A percentile compares a stretch with the other conserved stretches of the same genome.
Evolutionary conservation across 177 flowering plant genomes (phyloP).

Genomic region (Vitis hybrid): DNA sequence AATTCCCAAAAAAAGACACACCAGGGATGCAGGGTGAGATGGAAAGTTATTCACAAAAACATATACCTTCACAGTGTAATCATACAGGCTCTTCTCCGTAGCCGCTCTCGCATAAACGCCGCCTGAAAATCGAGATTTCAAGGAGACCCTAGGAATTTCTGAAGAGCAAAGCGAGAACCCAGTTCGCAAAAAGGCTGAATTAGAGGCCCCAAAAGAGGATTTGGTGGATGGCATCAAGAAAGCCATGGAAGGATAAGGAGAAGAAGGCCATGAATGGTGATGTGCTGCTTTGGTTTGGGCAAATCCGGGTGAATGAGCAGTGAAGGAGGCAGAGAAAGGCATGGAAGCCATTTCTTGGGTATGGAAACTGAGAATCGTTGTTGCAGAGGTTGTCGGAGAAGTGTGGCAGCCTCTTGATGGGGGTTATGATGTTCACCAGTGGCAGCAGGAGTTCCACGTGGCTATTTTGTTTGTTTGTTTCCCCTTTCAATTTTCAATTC

Average conservation of each 20-base stretch:
- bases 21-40: neutral
- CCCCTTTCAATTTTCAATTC: too few species aligned
- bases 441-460: neutral
- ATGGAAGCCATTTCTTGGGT: constrained; percentile 20
- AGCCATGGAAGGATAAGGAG: constrained; percentile 28
- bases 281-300: constrained; percentile 8
- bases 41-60: neutral
- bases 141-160: constrained; percentile 23
- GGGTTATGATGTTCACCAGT: neutral
- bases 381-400: neutral
- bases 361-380: constrained; percentile 13
- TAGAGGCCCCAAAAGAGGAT: constrained; percentile 42
- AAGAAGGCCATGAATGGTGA: constrained; percentile 4
- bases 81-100: constrained; percentile 74
- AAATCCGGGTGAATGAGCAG: constrained; percentile 22
- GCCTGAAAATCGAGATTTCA: constrained; percentile 35
- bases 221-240: constrained; percentile 23
- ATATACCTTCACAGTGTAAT: constrained; percentile 79
- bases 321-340: constrained; percentile 33
- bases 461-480: neutral
- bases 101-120: constrained; percentile 63
- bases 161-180: constrained; percentile 34
- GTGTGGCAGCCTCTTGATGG: too few species aligned
- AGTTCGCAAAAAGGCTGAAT: constrained; percentile 35
- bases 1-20: constrained; percentile 1